phyloP scores from a whole-genome alignment of 176 grass and related monocot species.

The Hsuehochloa calcarea region DNA sequence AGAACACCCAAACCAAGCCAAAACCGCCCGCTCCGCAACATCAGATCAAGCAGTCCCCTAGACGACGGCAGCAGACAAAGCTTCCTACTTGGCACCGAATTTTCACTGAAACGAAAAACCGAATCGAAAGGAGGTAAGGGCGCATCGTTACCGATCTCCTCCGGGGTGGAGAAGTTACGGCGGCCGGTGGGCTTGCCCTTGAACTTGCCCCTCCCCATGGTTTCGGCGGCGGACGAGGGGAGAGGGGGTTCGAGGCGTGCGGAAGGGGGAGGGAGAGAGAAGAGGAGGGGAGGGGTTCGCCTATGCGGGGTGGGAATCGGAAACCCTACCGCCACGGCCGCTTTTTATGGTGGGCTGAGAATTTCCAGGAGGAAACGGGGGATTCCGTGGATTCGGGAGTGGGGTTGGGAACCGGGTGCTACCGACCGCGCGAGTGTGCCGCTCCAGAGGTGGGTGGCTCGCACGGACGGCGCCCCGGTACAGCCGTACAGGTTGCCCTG shows the following conservation, averaged over 20 bases:
- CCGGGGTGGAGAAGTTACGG: conserved; percentile 90
- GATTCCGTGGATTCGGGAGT: background rate
- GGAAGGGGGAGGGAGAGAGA: background rate
- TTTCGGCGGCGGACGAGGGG: background rate
- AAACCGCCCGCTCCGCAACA: background rate
- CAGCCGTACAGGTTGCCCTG: too few species aligned
- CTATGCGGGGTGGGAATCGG: conserved; percentile 49
- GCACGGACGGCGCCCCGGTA: background rate
- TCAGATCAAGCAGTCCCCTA: background rate
- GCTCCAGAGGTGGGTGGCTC: background rate
- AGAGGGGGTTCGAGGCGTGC: conserved; percentile 11
- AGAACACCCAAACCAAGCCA: background rate
- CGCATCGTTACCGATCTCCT: conserved; percentile 80
- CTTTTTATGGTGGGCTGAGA: conserved; percentile 29
- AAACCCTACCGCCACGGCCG: conserved; percentile 46
- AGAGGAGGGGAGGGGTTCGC: conserved; percentile 21
- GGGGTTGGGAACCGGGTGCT: background rate
- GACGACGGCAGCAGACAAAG: background rate
- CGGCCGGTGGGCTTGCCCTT: conserved; percentile 97
- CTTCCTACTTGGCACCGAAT: background rate
- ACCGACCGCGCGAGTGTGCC: background rate
- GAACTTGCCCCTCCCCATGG: conserved; percentile 95
- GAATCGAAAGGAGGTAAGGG: background rate
- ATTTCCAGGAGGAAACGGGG: background rate
- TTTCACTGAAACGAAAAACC: background rate